Evolutionary conservation across 2,329 filamentous ascomycete genomes (phyloP), one percentile per base, ranked within the genome.

Genomic region (Acrodontium crateriforme): DNA sequence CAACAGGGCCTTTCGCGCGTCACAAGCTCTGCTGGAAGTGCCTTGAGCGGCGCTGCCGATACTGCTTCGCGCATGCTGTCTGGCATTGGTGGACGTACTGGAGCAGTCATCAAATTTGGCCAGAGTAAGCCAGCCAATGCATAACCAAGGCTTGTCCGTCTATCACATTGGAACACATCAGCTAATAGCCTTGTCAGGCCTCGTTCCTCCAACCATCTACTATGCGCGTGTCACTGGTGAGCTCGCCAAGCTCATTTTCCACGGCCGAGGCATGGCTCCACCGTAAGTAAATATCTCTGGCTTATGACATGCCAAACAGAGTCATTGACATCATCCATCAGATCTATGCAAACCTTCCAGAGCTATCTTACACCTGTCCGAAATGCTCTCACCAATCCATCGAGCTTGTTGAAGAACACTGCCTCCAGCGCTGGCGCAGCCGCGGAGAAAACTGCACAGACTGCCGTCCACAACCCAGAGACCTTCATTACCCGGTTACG

Each of bases 181-280:
- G 9, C 6, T 6, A 21, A 16, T 12, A 27, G 14, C 22, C 28
- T 30, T 34, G 28, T 37, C 53, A 94, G 87, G 75, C 58, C 69
- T 89, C 64, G 72, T 85, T 45, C 89, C 89, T 45, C 75, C 76
- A 38, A 77, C 84, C 40, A 54, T 91, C 54, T 94, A 94, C 73
- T 98, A 95, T 69, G 75, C 78, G 50, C 80, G 75, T 57, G 87
- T 95, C 53, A 79, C 69, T 47, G 63, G 85, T 41, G 89, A 98
- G 68, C 68, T 95, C 36, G 71, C 70, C 54, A 92, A 81, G 70
- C 69, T 94, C 44, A 73, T 95, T 44, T 83, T 84, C 66, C 72
- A 74, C 49, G 76, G 74, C 57, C 84, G 87, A 62, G 81, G 79
- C 65, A 94, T 98, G 84, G 66, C 69, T 53, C 84, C 83, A 62